Base-by-base conservation (phyloP, 2,329 filamentous ascomycete species). In the Penicillium hesseltinei region DNA sequence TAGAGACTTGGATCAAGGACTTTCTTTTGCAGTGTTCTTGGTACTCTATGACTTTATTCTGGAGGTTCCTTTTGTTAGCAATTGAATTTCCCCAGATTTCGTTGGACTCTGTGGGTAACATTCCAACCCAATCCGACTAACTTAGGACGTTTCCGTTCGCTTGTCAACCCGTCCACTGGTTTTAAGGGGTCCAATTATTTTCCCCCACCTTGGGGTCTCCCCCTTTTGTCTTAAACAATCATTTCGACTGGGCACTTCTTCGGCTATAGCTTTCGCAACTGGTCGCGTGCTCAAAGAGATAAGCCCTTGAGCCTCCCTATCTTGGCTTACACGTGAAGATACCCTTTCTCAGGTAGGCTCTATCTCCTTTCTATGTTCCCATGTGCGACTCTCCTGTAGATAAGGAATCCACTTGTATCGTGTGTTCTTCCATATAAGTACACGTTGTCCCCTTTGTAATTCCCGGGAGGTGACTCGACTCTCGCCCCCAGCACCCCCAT, bases 301-400 rank as follows among this genome's bases (percentile, higher is more conserved):
- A 52, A 44, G 48, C 36, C 44, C 15, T 49, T 48, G 29, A 42
- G 31, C 42, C 42, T 44, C 45, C 50, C 43, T 27, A n/a, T 53
- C 47, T 46, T 43, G 50, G 50, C 33, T 46, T 54, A 39, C 59
- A 21, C 44, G 57, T 53, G 44, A n/a, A 29, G 10, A 31, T 33
- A 21, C 44, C 31, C 15, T 44, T 19, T 11, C 3, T 5, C 67
- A 70, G 71, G 71, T 73, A 71, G 66, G 71, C 63, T 43, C 31
- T 36, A 43, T 54, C 49, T 44, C 55, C 19, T 42, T 42, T 57
- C 54, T 50, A 35, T 35, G 27, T 51, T n/a, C 47, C 23, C 5
- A 11, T 50, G 33, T 46, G 44, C 40, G 31, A 46, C 44, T 47
- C 35, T 47, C 38, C 39, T 62, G 60, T 56, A 57, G 52, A 58